Evolutionary conservation across 768 basidiomycete genomes (phyloP), one percentile per base, ranked within the genome.

Genomic region (Russula earlei): DNA sequence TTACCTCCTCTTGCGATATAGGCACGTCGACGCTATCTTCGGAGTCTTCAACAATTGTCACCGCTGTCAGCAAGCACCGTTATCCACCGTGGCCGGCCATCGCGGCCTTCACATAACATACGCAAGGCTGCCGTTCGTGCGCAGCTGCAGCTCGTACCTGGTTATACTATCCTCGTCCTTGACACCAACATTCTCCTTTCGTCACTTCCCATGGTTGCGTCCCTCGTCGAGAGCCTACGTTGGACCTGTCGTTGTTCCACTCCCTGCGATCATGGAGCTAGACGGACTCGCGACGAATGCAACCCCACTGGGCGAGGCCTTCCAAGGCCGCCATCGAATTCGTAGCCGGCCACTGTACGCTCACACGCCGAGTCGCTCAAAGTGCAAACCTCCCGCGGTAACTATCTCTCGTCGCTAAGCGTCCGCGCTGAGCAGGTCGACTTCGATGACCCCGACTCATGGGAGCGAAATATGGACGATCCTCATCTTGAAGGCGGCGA

Each of bases 251-350:
- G 75, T 99, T 55, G 74, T 99, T 0, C 96, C 96, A 4, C 79
- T 98, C 3, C 94, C 93, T 0, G 95, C 96, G 59, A 80, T 98
- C 66, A 97, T 94, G 77, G 96, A 99, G 64, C 83, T 99, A 8
- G 95, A 99, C 62, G 92, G 93, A n/a, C 81, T 98, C 8, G 76
- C 79, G 1, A 69, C 73, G 54, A 85, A 87, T 61, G 57, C 72
- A 0, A 69, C 78, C 0, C 76, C 78, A 42, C 83, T 97, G 22
- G 90, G 85, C 38, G 77, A 81, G 44, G 82, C 88, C n/a, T 0
- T 93, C 96, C 0, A 73, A 75, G 36, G 73, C 75, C 11, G 90
- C 93, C 0, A 73, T 96, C 56, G 60, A 75, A 0, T 96, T 91
- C 64, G 79, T 97, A 62, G 79, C 84, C 2, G 73, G 80, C 1